Evolutionary conservation across 2,329 filamentous ascomycete species (phyloP), one percentile per base, ranked within the genome.

Genomic region (Clonostachys rhizophaga): DNA sequence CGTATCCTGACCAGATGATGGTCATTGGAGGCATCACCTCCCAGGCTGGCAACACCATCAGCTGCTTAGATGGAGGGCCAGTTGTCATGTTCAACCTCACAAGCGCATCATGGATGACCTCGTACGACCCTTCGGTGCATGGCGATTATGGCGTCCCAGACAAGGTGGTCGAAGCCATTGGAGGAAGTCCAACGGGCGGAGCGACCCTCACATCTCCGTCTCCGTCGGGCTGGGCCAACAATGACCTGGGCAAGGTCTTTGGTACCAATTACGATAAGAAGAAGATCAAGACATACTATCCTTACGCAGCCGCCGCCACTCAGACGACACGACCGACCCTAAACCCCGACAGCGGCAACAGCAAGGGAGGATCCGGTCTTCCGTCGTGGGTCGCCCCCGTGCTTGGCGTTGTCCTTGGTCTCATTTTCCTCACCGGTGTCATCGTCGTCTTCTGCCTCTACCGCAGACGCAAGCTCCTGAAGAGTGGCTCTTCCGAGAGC

Each of bases 1-100:
- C 80, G 2, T 92, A 89, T 66, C 85, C 90, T 14, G 83, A 86
- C 49, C 89, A 92, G 63, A 91, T 95, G 83, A 73, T 94, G 51
- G 75, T 86, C 8, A 72, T 92, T 13, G 89, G 89, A 24, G 89
- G 89, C 11, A 86, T 81, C 52, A 64, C 67, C 2, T 40, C 72
- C 6, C 39, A 56, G 2, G 16, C 57, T 2, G 68, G 64, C 2
- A 30, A 6, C 1, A 40, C 42, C 0, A 47, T 58, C 1, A 51
- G 50, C 1, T 87, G 82, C 48, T 61, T 87, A 2, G 65, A 70
- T 1, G 70, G 72, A n/a, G 64, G 69, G 6, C 68, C 77, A 2
- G 64, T 88, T 35, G 72, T 81, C 42, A 75, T 89, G 24, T 92
- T 90, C 67, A 91, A 95, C 58, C 69, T 91, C 45, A 86, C 81